These are phyloP conservation scores for Omphalea diandra DNA, from an alignment of 441 rosid genomes.

Conservation along the genomic window DNA sequence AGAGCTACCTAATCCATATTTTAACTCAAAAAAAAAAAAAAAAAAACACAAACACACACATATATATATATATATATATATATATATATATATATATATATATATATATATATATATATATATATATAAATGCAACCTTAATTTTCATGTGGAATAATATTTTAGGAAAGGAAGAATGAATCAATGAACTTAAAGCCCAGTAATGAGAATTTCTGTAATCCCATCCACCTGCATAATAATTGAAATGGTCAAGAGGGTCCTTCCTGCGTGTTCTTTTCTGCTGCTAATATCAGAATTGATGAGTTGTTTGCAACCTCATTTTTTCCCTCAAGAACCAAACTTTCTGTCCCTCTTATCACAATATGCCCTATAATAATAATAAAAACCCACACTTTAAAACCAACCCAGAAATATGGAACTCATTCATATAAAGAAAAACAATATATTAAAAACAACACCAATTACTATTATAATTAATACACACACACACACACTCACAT, in stretches of 20 bases:
- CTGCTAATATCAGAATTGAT: constrained; percentile 37
- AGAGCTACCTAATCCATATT: too few species aligned
- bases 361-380: not conserved
- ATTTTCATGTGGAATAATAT: too few species aligned
- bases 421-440: not conserved
- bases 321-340: constrained; percentile 1
- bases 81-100: too few species aligned
- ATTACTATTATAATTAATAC: too few species aligned
- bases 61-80: too few species aligned
- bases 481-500: too few species aligned
- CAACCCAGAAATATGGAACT: not conserved
- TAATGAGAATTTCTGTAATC: constrained; percentile 37
- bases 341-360: constrained; percentile 3
- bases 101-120: too few species aligned
- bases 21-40: too few species aligned
- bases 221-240: constrained; percentile 46
- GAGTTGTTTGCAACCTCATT: constrained; percentile 3
- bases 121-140: too few species aligned
- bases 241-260: constrained; percentile 35
- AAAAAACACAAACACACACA: too few species aligned
- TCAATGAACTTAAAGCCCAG: constrained; percentile 39
- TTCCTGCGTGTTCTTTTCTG: constrained; percentile 34
- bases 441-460: too few species aligned
- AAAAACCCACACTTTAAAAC: not conserved
- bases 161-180: not conserved